Evolutionary conservation across 2,329 filamentous ascomycete species (phyloP).

Genomic region (Tricladium varicosporioides): DNA sequence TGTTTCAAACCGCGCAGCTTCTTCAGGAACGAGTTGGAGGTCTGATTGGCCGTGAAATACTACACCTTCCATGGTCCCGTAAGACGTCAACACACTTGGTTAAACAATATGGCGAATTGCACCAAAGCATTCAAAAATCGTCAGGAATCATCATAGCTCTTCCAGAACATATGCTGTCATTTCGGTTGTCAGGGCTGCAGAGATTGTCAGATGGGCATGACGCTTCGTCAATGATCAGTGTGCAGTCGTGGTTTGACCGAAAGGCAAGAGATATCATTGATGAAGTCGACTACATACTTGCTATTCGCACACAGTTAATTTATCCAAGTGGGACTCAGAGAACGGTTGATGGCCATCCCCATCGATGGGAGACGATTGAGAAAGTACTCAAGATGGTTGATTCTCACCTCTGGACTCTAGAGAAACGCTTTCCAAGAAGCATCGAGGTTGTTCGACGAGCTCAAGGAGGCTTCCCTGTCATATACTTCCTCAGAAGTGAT

Average conservation of each 20-base stretch:
- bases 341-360: constrained; percentile 38
- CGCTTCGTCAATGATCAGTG: constrained; percentile 42
- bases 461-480: constrained; percentile 43
- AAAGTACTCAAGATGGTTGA: constrained; percentile 33
- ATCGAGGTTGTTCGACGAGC: constrained; percentile 41
- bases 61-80: constrained; percentile 48
- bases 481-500: constrained; percentile 45
- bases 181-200: constrained; percentile 49
- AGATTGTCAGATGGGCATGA: constrained; percentile 41
- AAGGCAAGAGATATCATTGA: constrained; percentile 50
- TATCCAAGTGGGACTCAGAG: constrained; percentile 40
- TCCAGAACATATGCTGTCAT: constrained; percentile 55
- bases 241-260: constrained; percentile 43
- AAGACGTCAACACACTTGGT: constrained; percentile 37
- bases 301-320: constrained; percentile 40
- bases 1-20: constrained; percentile 45
- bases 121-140: constrained; percentile 35
- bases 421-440: constrained; percentile 38
- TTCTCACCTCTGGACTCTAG: constrained; percentile 35
- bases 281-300: constrained; percentile 44
- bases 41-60: constrained; percentile 41
- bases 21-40: constrained; percentile 43
- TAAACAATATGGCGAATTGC: constrained; percentile 36
- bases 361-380: constrained; percentile 38
- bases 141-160: constrained; percentile 47